A percentile compares a stretch with the other conserved stretches of the same genome.
These are phyloP conservation scores for Inga oerstediana DNA, from an alignment of 306 rosid genomes.

Conservation along the genomic window DNA sequence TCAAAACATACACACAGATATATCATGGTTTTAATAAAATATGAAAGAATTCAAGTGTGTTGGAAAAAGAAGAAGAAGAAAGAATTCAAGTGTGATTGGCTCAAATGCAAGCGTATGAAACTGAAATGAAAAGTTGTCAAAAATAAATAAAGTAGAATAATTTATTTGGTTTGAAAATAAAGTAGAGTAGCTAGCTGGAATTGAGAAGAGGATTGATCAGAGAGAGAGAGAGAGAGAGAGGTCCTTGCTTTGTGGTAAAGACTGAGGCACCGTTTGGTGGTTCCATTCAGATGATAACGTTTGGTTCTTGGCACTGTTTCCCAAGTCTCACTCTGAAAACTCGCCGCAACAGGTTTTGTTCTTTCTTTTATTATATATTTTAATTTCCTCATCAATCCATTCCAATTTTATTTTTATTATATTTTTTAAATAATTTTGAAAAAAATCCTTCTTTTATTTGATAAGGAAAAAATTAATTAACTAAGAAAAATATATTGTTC, in stretches of 20 bases:
- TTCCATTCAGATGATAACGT: constrained; percentile 59
- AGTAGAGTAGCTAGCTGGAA: not conserved
- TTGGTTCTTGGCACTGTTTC: constrained; percentile 50
- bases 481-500: too few species aligned
- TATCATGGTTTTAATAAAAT: not conserved
- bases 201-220: not conserved
- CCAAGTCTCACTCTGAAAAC: constrained; percentile 44
- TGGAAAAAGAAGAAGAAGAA: not conserved
- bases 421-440: not conserved
- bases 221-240: not conserved
- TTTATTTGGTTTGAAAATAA: not conserved
- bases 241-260: constrained; percentile 17
- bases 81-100: not conserved
- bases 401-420: not conserved
- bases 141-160: not conserved
- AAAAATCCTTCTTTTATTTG: too few species aligned
- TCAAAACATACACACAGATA: too few species aligned
- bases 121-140: not conserved
- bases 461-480: too few species aligned
- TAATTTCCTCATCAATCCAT: not conserved
- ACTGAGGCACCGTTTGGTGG: constrained; percentile 45
- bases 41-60: not conserved
- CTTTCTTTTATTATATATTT: constrained; percentile 22
- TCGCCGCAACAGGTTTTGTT: constrained; percentile 47
- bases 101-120: not conserved